Conservation (phyloP, 441 rosid genomes). For the Mallotus repandus region DNA sequence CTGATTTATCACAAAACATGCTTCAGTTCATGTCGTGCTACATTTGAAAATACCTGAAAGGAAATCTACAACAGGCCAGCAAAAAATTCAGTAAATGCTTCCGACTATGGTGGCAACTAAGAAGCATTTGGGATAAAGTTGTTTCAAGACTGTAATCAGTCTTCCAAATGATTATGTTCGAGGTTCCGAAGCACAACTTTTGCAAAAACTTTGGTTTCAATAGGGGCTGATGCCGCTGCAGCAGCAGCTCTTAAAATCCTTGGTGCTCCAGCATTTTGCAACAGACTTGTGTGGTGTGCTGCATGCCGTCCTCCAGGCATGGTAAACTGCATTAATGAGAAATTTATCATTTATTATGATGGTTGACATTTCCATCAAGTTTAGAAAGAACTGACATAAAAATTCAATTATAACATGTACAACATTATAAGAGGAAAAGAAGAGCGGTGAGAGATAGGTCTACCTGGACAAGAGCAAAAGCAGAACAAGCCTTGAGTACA, state of each 20-base stretch:
- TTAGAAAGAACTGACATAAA: not conserved
- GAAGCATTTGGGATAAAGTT: not conserved
- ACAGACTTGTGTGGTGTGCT: constrained; percentile 35
- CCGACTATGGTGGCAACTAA: not conserved
- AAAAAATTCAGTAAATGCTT: constrained; percentile 2
- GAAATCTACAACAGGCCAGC: not conserved
- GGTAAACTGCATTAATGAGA: constrained; percentile 38
- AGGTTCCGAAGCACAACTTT: constrained; percentile 47
- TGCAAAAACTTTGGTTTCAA: constrained; percentile 48
- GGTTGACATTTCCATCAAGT: not conserved
- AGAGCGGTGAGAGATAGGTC: not conserved
- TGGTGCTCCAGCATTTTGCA: constrained; percentile 46
- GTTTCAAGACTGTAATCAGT: constrained; percentile 12
- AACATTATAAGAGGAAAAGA: not conserved
- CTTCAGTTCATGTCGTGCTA: not conserved
- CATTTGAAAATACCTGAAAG: not conserved
- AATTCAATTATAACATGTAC: not conserved
- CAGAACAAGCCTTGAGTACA: constrained; percentile 48
- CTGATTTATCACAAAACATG: not conserved
- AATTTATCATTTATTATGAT: not conserved
- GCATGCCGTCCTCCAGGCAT: constrained; percentile 54
- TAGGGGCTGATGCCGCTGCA: constrained; percentile 40
- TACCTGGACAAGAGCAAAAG: constrained; percentile 61
- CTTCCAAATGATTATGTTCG: constrained; percentile 33
- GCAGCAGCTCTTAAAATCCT: constrained; percentile 45